Evolutionary conservation across 257 asterid species (phyloP), one percentile per base, ranked within the genome.

Genomic region (Osmanthus fragrans): DNA sequence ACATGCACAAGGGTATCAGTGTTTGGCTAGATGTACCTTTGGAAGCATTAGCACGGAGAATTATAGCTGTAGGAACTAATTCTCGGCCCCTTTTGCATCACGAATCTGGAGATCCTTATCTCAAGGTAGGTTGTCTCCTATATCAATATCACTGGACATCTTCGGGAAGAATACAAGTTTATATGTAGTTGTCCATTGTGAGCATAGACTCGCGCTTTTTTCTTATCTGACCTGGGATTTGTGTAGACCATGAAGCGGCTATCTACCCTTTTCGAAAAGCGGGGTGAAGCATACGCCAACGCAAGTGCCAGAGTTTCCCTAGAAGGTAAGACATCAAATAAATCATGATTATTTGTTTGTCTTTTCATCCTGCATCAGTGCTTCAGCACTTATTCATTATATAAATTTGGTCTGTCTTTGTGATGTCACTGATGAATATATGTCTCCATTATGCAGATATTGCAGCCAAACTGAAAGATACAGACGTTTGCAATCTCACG

Each of bases 21-120:
- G 93, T 93, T 73, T 95, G 98, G 98, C 79, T 95, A 56, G 98
- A 95, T 37, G 98, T 95, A 42, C 96, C 98, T 58, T 83, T 95
- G 87, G 92, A 93, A 33, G 96, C 97, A 82, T 92, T 95, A 86
- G 98, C 97, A 33, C 90, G 87, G 42, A 84, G 96, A 88, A 88
- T 93, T 71, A 75, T 91, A 33, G 86, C 91, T 13, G 91, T 87
- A 1, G 97, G 99, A 66, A 90, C 96, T 37, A 72, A 83, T 78
- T 91, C 97, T 36, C 96, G 98, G 8, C 97, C 99, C 81, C 89
- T 95, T 23, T 79, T 93, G 81, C 85, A 88, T 80, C 86, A 82
- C 34, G 94, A 88, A 82, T 80, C 89, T 19, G 97, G 97, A 64
- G 97, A 93, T 85, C 82, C 91, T 73, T 93, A 90, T 85, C 84